Evolutionary conservation across 768 basidiomycete genomes (phyloP).

Genomic region (Mycena metata): DNA sequence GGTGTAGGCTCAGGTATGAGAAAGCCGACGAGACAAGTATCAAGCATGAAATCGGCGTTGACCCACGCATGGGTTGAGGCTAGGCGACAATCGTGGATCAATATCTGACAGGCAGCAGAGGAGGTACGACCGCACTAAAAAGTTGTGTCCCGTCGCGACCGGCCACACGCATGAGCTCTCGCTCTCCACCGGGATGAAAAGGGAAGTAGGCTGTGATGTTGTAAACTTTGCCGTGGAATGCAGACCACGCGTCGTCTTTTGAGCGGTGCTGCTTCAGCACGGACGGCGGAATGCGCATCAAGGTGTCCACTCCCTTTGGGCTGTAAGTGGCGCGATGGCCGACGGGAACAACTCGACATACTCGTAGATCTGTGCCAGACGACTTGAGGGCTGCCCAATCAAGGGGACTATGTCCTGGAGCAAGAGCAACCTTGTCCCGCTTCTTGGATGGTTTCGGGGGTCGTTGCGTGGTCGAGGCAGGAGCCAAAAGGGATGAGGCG

Average conservation of each 20-base stretch:
- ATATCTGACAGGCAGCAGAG: conserved; percentile 6
- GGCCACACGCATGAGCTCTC: conserved; percentile 94
- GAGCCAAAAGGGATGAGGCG: conserved; percentile 61
- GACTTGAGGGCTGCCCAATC: conserved; percentile 95
- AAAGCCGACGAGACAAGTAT: conserved; percentile 92
- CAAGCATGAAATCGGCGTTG: conserved; percentile 95
- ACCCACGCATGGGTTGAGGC: conserved; percentile 97
- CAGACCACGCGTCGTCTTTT: conserved; percentile 92
- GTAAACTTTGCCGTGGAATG: conserved; percentile 94
- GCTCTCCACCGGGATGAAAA: conserved; percentile 95
- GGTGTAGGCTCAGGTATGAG: conserved; percentile 77
- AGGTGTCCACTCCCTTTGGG: conserved; percentile 74
- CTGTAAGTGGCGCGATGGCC: conserved; percentile 19
- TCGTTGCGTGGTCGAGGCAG: conserved; percentile 72
- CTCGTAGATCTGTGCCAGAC: conserved; percentile 84
- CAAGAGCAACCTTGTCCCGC: conserved; percentile 86
- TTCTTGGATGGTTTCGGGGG: conserved; percentile 69
- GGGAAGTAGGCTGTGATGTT: conserved; percentile 93
- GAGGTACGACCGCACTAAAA: conserved; percentile 74
- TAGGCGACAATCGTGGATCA: conserved; percentile 46
- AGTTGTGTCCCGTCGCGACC: conserved; percentile 95
- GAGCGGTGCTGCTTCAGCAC: conserved; percentile 86
- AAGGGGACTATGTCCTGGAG: conserved; percentile 91
- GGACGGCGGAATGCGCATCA: conserved; percentile 81
- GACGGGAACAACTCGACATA: conserved; percentile 53